These are phyloP conservation scores for Arabidopsis thaliana DNA, from an alignment of 345 rosid species.

Conservation along the genomic window DNA sequence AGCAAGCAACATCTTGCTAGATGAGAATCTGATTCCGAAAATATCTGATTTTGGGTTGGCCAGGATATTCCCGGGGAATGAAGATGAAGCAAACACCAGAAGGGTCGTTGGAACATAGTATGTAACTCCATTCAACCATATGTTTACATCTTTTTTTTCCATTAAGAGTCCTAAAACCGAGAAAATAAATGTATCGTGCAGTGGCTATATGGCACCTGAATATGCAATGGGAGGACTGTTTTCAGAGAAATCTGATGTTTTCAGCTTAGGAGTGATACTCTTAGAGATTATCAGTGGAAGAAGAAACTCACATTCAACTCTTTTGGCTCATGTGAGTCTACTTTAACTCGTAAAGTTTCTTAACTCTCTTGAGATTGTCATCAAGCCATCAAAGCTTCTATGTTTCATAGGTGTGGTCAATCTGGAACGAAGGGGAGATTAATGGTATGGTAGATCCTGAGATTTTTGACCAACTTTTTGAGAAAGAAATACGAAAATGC, in stretches of 20 bases:
- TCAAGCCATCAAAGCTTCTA: not conserved
- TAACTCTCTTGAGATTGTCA: conserved; percentile 11
- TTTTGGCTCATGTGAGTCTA: conserved; percentile 44
- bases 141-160: not conserved
- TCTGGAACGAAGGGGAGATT: conserved; percentile 37
- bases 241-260: conserved; percentile 56
- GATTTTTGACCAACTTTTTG: conserved; percentile 34
- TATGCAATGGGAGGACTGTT: conserved; percentile 53
- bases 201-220: conserved; percentile 59
- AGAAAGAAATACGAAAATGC: conserved; percentile 45
- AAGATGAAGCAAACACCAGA: conserved; percentile 52
- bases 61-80: conserved; percentile 47
- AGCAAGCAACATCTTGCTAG: conserved; percentile 57
- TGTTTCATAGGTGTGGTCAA: conserved; percentile 46
- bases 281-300: conserved; percentile 52
- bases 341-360: not conserved
- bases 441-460: conserved; percentile 36
- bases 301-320: conserved; percentile 46
- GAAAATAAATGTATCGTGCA: conserved; percentile 25
- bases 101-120: conserved; percentile 59
- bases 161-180: not conserved
- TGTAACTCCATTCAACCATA: conserved; percentile 21
- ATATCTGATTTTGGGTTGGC: conserved; percentile 61
- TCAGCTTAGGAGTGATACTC: conserved; percentile 53
- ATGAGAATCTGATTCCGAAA: conserved; percentile 53